phyloP scores from a whole-genome alignment of 257 asterid species.

The Solanum lignicaule region DNA sequence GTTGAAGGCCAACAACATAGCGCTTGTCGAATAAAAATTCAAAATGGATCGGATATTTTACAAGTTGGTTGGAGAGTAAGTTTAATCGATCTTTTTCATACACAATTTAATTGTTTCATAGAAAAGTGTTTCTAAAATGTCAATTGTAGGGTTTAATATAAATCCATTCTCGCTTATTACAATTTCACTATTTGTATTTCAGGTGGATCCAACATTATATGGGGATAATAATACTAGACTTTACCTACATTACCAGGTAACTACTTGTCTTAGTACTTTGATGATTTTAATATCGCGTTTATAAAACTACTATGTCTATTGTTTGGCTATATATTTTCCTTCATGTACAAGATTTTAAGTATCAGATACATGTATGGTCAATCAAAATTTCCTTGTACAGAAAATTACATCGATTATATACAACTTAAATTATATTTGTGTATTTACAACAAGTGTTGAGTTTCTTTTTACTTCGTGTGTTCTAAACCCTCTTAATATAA shows the following conservation, averaged over 20 bases:
- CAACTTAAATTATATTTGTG: accelerated
- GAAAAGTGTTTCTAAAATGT: not conserved
- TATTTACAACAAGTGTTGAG: no score
- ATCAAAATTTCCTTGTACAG: no score
- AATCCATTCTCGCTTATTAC: not conserved
- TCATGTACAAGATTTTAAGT: not conserved
- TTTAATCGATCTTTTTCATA: not conserved
- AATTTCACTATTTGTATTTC: not conserved
- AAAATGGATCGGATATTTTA: not conserved
- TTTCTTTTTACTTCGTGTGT: not conserved
- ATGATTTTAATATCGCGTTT: not conserved
- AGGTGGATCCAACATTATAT: not conserved
- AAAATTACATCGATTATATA: not conserved
- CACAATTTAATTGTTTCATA: not conserved
- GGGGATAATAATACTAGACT: not conserved
- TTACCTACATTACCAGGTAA: not conserved
- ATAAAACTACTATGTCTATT: not conserved
- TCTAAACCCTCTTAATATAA: not conserved
- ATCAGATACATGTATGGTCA: not conserved
- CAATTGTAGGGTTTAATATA: not conserved
- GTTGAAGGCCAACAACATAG: not conserved
- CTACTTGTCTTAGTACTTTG: not conserved
- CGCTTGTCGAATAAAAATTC: not conserved
- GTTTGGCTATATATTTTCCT: not conserved
- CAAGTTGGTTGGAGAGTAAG: not conserved